These are phyloP conservation scores for Vitis riparia DNA, from an alignment of 164 flowering plant genomes.

Conservation along the genomic window DNA sequence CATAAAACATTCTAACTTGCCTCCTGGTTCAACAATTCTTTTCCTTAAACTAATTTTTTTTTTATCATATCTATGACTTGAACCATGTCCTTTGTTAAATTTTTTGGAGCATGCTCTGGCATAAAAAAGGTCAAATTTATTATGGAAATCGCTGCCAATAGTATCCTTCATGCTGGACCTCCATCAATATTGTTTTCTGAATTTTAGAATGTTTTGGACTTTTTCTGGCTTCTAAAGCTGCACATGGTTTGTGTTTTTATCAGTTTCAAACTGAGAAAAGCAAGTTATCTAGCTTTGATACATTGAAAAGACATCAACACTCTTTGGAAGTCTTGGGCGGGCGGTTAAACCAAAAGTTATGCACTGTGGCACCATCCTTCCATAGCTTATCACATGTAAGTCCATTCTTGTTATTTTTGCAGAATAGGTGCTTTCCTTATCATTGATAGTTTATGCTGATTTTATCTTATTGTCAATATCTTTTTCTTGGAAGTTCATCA, in stretches of 20 bases:
- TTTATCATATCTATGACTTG: no score
- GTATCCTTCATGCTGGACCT: background rate
- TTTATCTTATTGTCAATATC: background rate
- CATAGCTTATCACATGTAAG: constrained; percentile 28
- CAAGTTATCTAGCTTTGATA: constrained; percentile 1
- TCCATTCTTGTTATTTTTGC: constrained; percentile 4
- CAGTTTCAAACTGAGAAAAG: constrained; percentile 18
- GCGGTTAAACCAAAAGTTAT: constrained; percentile 10
- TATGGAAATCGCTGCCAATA: background rate
- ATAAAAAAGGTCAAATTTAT: no score
- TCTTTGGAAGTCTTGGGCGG: constrained; percentile 5
- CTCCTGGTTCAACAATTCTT: no score
- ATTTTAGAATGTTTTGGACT: background rate
- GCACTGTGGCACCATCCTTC: constrained; percentile 12
- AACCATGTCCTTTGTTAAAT: no score
- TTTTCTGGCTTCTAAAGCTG: constrained; percentile 5
- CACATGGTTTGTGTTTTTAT: background rate
- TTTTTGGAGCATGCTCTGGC: no score
- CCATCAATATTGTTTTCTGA: background rate
- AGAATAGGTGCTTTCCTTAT: background rate
- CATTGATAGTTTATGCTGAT: constrained; percentile 1
- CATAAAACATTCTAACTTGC: no score
- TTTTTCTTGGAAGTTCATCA: constrained; percentile 13
- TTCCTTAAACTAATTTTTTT: no score
- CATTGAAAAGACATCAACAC: constrained; percentile 9